Evolutionary conservation across 2,329 filamentous ascomycete species (phyloP), one percentile per base, ranked within the genome.

Genomic region (Harringtonia lauricola): DNA sequence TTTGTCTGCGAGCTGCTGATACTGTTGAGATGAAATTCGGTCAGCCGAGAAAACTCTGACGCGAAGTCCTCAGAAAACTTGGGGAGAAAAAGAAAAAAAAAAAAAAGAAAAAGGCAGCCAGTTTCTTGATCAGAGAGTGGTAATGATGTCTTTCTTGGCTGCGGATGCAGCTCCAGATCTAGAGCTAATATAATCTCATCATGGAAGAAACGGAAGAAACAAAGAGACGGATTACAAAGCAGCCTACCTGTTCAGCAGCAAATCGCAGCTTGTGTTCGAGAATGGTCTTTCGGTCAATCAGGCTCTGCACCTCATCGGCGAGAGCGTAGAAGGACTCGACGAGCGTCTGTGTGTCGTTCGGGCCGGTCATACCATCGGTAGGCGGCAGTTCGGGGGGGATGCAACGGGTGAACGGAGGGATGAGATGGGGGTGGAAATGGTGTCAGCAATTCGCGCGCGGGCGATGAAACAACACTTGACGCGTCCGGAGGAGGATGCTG

Each of bases 141-240:
- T 62, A 57, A 58, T 49, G 52, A 59, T 76, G 63, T 83, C 79
- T 68, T 71, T 84, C 81, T 76, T 64, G 58, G 68, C 67, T 71
- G 67, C 69, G 62, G 51, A 55, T 58, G 71, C 67, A 75, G 71
- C 79, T 86, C 73, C 71, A 81, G 82, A 84, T 86, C 83, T 86
- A 86, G 83, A 87, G 83, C 83, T 86, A 86, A 83, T 59, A 59
- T 55, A 56, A 41, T 57, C 52, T 65, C 63, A 67, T 70, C 67
- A 70, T 66, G 51, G 57, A 47, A 49, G 39, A 48, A 50, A 47
- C 22, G 39, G 36, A 35, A 35, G 19, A 15, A 30, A 18, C 4
- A 31, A 9, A 21, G 9, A n/a, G 24, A 7, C 2, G 36, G n/a
- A 39, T 18, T 3, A 26, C 4, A 21, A 36, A 18, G n/a, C 12